Conservation (phyloP, 2,329 filamentous ascomycete species). For the Hymenoscyphus fructigenus region DNA sequence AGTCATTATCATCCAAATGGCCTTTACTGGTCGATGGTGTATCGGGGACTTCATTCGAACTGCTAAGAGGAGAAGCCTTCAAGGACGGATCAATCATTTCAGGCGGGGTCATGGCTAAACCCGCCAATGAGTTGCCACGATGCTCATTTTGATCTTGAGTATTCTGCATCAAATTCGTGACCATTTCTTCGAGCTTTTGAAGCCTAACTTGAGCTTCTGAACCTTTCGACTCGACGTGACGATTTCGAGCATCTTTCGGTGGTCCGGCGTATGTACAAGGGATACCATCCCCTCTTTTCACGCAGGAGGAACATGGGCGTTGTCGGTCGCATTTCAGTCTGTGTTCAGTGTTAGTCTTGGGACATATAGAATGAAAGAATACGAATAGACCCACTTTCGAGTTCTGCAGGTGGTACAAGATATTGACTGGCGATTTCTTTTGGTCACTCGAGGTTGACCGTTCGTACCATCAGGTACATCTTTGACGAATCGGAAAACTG, state of each 20-base stretch:
- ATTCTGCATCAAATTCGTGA: constrained; percentile 13
- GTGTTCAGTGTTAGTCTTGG: not conserved
- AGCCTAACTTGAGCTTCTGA: constrained; percentile 18
- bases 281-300: constrained; percentile 11
- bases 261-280: constrained; percentile 10
- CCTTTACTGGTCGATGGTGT: not conserved
- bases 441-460: constrained; percentile 9
- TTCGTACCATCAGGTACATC: not conserved
- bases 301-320: constrained; percentile 15
- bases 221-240: not conserved
- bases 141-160: not conserved
- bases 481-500: constrained; percentile 16
- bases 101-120: not conserved
- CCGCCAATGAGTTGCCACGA: not conserved
- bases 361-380: not conserved
- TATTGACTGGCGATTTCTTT: constrained; percentile 17
- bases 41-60: not conserved
- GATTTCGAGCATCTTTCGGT: not conserved
- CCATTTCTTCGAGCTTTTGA: constrained; percentile 20
- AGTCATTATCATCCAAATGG: constrained; percentile 8
- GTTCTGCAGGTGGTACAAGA: constrained; percentile 16
- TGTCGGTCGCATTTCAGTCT: constrained; percentile 21
- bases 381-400: constrained; percentile 12
- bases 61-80: not conserved
- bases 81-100: constrained; percentile 1